Base-by-base conservation (phyloP, 129 eudicot species). In the Escallonia herrerae region DNA sequence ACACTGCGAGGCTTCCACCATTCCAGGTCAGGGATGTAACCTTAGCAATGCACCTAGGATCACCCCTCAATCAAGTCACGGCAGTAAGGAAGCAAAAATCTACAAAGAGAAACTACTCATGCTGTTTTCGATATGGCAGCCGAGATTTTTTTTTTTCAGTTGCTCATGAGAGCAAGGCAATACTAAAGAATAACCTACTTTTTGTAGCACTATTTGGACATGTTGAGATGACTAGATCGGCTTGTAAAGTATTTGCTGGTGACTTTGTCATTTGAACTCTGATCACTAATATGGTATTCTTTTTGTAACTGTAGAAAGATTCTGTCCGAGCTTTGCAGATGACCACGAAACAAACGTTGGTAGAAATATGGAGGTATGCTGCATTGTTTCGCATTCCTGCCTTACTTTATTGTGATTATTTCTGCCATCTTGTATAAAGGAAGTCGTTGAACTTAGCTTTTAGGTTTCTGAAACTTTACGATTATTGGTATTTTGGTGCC, bases 281-380 rank as follows among this genome's bases (percentile, higher is more conserved):
- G 49, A 45, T 45, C 9, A 8, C 47, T 46, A 22, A 73, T 15
- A 6, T 46, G 50, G 63, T 22, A n/a, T 67, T 66, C 56, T 12
- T 67, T 59, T 39, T 12, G 43, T 9, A 55, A 15, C 77, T 73
- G 37, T 82, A 91, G 96, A 87, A 87, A 51, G 96, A 91, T 68
- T 86, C 75, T 9, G 66, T 49, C 1, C 77, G 90, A 40, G 89
- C 91, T 40, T 48, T 80, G 73, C 76, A 54, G 38, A 91, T 91
- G 97, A 84, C 95, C 10, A 91, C 96, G 13, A 82, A 77, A 66
- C 82, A 81, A 59, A 91, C 96, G 13, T 62, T 87, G 69, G 22
- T 70, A 9, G 97, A 91, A 74, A 85, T 91, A 69, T 91, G 96
- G 96, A 81, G 96, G 96, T 85, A 67, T 61, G 73, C 10, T 52